Evolutionary conservation across 495 filamentous ascomycete species (phyloP), one percentile per base, ranked within the genome.

Genomic region (Stereocaulon alpinum): DNA sequence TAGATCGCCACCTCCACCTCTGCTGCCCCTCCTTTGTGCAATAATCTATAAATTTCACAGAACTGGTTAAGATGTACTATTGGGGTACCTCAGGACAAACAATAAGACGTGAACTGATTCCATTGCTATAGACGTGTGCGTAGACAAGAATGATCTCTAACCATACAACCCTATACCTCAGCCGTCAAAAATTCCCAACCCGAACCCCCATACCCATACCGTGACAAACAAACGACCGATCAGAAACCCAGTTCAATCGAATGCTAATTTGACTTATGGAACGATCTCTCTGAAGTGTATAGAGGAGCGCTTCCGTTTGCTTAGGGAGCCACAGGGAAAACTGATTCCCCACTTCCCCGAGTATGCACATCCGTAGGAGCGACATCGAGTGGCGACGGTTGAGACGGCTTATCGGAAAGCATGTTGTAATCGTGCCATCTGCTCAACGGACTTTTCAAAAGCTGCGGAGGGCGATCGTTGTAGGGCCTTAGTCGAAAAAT

Each of bases 111-210:
- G 17, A 15, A 47, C 43, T 7, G 43, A 47, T 47, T 47, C 43
- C 22, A 47, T 24, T 47, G 43, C 43, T 47, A 47, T 47, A 47
- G 43, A n/a, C 43, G 43, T 47, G 43, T 47, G 22, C 43, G 43
- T 47, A 37, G 5, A 37, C 32, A 47, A 47, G 43, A n/a, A 47
- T 47, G 43, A 47, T 18, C 43, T 47, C 43, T 47, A 47, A 2
- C 22, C 3, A 47, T 47, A 47, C 43, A 47, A 24, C 43, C 43
- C 43, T 7, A 47, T 47, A 47, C 43, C 43, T 47, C 43, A 47
- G 43, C 43, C 43, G 22, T 47, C 22, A 47, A 15, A 47, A 47
- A 47, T 1, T 47, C 43, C 22, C 0, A 47, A 47, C n/a, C 43
- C 43, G 2, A 47, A 47, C 43, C 43, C 22, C 6, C 43, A 47